Evolutionary conservation across 768 basidiomycete species (phyloP).

Genomic region (Leccinellum luteum): DNA sequence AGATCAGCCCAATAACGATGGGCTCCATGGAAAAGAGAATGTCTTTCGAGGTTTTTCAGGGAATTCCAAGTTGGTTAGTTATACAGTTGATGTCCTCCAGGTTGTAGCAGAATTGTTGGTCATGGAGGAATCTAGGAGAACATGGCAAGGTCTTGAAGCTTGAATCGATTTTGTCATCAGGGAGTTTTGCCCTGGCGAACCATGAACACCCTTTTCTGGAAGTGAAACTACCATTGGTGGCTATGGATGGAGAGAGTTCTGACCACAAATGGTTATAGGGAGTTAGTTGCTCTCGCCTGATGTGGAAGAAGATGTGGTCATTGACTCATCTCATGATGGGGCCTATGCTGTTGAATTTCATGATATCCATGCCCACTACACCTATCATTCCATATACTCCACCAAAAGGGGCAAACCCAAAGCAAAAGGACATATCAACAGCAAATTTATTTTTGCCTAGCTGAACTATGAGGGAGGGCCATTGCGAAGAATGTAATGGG

Average conservation of each 20-base stretch:
- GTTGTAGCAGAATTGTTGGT: too few species aligned
- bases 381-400: neutral
- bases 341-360: neutral
- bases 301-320: neutral
- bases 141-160: too few species aligned
- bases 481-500: neutral
- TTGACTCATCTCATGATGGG: neutral
- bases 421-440: neutral
- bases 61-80: neutral
- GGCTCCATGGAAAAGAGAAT: neutral
- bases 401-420: neutral
- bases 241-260: neutral
- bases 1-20: slow-evolving; percentile 29
- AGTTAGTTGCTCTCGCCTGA: neutral
- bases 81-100: neutral
- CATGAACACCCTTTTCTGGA: neutral
- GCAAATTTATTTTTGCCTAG: neutral
- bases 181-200: too few species aligned
- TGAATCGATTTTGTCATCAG: too few species aligned
- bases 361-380: neutral
- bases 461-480: neutral
- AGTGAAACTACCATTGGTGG: neutral
- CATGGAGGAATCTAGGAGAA: too few species aligned
- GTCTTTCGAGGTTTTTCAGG: neutral
- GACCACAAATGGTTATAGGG: neutral